Base-by-base conservation (phyloP, 345 rosid species). In the Camelina neglecta region DNA sequence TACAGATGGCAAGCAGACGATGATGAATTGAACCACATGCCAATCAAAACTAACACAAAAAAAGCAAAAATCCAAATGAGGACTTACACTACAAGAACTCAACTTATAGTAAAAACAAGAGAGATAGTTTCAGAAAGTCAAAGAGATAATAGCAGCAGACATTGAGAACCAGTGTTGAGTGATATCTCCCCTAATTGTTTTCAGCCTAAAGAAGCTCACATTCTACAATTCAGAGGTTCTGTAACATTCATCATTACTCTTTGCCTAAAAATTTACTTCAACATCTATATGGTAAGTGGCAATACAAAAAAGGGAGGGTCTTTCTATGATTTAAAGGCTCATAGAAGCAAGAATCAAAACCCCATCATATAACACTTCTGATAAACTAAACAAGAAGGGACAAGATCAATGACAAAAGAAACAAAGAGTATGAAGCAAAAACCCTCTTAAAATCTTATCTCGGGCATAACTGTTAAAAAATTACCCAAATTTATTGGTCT, bases 1-100 rank as follows among this genome's bases (percentile, higher is more conserved):
- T 71, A 94, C 63, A 39, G 98, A 90, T 74, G 98, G 98, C 92
- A 90, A 72, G 88, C 93, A 92, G 75, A 81, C 93, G 80, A 94
- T 92, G 84, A 92, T 92, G 77, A 94, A 85, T 53, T 94, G 95
- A 76, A 94, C 97, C 77, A 90, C 87, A 86, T 94, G 98, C 81
- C 93, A 92, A 73, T 92, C 98, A 54, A 90, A 11, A 87, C 98
- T 95, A 91, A 56, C 65, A 85, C 76, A 67, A 29, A 67, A 29
- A 67, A 84, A 31, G 41, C 67, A 67, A 35, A 29, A 67, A 60
- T 39, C 33, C 68, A 62, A 9, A 63, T 42, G 36, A 72, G 23
- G 3, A 21, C 60, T 55, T 54, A 50, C 57, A 50, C 57, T 56
- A 21, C 11, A 58, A 57, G 12, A 72, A 39, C 56, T 20, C 62